phyloP scores from a whole-genome alignment of 75 land plant species.

The Cryptomeria japonica region DNA sequence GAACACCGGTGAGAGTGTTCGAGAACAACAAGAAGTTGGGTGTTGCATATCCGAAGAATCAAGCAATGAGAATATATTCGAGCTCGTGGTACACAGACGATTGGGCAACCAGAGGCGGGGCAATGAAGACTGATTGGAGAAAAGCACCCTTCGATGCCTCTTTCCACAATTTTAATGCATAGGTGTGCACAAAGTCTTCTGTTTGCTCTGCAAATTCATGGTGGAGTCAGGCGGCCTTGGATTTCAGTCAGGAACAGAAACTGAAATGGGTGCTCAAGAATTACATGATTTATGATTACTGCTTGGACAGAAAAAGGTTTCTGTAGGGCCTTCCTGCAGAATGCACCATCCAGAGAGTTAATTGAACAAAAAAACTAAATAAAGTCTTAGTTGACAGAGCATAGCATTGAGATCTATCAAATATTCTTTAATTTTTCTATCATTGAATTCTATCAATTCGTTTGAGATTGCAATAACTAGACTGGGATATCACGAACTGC shows the following conservation, averaged over 20 bases:
- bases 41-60: constrained; percentile 18
- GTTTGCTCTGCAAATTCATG: not conserved
- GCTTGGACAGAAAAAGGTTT: constrained; percentile 13
- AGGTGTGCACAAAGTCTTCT: too few relatives aligned
- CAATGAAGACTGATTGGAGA: constrained; percentile 16
- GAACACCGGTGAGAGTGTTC: constrained; percentile 20
- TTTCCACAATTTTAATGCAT: constrained; percentile 8
- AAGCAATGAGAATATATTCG: constrained; percentile 27
- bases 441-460: too few relatives aligned
- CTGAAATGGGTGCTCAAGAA: not conserved
- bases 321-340: not conserved
- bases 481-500: too few relatives aligned
- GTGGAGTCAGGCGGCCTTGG: not conserved
- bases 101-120: constrained; percentile 25
- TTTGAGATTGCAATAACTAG: too few relatives aligned
- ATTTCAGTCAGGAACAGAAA: not conserved
- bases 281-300: constrained; percentile 25
- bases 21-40: constrained; percentile 27
- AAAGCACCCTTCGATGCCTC: constrained; percentile 22
- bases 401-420: too few relatives aligned
- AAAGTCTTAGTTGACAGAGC: too few relatives aligned
- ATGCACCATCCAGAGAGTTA: not conserved
- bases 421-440: too few relatives aligned
- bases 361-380: too few relatives aligned
- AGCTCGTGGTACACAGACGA: constrained; percentile 16